phyloP scores from a whole-genome alignment of 345 rosid genomes.

The Corymbia maculata region DNA sequence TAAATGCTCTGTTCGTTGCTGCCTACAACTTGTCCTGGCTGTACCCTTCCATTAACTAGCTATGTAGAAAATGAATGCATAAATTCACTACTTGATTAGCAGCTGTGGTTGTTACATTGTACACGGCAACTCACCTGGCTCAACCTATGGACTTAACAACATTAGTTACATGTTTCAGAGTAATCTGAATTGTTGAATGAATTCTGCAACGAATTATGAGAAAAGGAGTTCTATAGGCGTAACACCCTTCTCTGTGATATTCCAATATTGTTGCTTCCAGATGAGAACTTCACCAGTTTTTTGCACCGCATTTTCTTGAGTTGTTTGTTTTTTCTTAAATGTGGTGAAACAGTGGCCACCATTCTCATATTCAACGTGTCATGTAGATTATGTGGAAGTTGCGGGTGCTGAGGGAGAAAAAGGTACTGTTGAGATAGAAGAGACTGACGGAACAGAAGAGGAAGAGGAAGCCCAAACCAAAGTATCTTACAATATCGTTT shows the following conservation, averaged over 20 bases:
- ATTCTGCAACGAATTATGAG: not conserved
- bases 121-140: not conserved
- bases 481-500: constrained; percentile 42
- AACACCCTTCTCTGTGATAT: not conserved
- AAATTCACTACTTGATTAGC: not conserved
- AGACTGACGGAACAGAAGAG: constrained; percentile 17
- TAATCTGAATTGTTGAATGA: not conserved
- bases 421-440: constrained; percentile 7
- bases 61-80: not conserved
- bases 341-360: not conserved
- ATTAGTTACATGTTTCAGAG: not conserved
- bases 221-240: not conserved
- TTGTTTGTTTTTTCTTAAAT: not conserved
- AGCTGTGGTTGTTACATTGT: not conserved
- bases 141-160: not conserved
- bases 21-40: not conserved
- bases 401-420: constrained; percentile 10
- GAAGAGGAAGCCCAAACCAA: constrained; percentile 13
- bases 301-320: not conserved
- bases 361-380: not conserved
- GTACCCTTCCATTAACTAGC: not conserved
- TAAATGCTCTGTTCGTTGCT: not conserved
- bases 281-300: not conserved
- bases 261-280: not conserved
- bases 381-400: constrained; percentile 23